Conservation (phyloP, 805 yeast species). For the Saccharomycopsis fodiens region DNA sequence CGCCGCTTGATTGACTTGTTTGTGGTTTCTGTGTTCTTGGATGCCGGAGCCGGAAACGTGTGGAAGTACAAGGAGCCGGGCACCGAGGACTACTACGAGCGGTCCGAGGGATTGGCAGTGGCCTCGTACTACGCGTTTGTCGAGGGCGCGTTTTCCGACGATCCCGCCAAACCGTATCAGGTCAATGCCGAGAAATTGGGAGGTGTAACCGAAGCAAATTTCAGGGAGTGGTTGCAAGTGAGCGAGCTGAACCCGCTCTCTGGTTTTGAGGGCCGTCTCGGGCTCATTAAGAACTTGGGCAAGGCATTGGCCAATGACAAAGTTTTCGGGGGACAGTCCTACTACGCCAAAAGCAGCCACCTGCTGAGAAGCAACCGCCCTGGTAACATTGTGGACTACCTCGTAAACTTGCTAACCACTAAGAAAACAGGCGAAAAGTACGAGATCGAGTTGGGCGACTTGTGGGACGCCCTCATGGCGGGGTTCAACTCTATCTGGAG, state of each 20-base stretch:
- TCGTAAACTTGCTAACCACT: constrained; percentile 24
- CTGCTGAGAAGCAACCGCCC: constrained; percentile 28
- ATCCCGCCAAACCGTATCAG: constrained; percentile 30
- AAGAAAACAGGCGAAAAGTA: constrained; percentile 21
- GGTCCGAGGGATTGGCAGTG: constrained; percentile 62
- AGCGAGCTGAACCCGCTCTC: constrained; percentile 38
- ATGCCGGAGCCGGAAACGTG: constrained; percentile 60
- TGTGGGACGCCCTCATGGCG: constrained; percentile 52
- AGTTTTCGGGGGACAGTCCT: constrained; percentile 33
- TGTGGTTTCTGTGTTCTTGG: constrained; percentile 52
- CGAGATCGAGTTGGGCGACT: constrained; percentile 35
- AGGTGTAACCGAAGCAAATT: constrained; percentile 28
- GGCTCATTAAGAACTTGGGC: constrained; percentile 42
- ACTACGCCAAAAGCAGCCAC: neutral
- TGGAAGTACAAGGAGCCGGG: constrained; percentile 43
- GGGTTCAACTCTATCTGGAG: constrained; percentile 53
- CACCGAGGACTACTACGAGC: constrained; percentile 26
- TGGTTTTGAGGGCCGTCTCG: constrained; percentile 48
- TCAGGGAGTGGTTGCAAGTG: constrained; percentile 43
- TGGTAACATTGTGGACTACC: constrained; percentile 47
- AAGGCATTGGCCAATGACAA: constrained; percentile 34
- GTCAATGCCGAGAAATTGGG: constrained; percentile 39
- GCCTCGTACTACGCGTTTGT: constrained; percentile 50
- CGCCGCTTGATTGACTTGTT: constrained; percentile 49
- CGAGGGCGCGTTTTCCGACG: constrained; percentile 38